These are phyloP conservation scores for Tetradesmus lagerheimii DNA, from an alignment of 139 green algal species.

Conservation along the genomic window DNA sequence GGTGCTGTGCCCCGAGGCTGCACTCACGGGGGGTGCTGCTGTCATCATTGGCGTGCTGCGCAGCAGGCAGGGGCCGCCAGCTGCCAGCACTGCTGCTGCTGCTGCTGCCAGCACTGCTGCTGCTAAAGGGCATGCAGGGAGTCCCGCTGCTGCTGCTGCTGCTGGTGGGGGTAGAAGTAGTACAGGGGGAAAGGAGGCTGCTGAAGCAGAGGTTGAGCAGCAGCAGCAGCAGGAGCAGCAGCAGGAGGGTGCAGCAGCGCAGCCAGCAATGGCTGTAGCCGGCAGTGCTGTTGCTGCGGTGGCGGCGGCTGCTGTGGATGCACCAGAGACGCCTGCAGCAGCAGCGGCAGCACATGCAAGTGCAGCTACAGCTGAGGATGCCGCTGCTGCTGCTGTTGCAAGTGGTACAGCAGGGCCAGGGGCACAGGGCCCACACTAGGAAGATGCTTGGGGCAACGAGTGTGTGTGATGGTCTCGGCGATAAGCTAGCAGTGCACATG, in stretches of 20 bases:
- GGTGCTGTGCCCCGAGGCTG: conserved; percentile 28
- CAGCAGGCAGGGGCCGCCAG: neutral
- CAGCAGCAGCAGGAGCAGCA: no score
- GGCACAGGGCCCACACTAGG: no score
- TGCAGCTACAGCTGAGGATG: neutral
- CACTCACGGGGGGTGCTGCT: neutral
- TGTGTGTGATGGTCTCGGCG: neutral
- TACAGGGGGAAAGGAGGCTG: neutral
- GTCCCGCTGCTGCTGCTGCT: neutral
- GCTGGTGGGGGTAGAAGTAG: neutral
- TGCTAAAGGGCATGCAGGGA: neutral
- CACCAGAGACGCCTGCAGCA: neutral
- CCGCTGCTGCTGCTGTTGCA: neutral
- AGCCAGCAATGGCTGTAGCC: neutral
- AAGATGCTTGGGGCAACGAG: neutral
- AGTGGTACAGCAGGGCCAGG: neutral
- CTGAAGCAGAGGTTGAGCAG: neutral
- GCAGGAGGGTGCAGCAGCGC: neutral
- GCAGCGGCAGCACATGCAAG: neutral
- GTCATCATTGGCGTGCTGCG: conserved; percentile 23
- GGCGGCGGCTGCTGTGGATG: neutral
- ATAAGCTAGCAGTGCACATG: no score
- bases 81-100: neutral
- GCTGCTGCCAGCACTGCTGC: neutral
- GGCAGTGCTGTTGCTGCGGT: neutral